Conservation (phyloP, 768 basidiomycete genomes). For the Russula earlei region DNA sequence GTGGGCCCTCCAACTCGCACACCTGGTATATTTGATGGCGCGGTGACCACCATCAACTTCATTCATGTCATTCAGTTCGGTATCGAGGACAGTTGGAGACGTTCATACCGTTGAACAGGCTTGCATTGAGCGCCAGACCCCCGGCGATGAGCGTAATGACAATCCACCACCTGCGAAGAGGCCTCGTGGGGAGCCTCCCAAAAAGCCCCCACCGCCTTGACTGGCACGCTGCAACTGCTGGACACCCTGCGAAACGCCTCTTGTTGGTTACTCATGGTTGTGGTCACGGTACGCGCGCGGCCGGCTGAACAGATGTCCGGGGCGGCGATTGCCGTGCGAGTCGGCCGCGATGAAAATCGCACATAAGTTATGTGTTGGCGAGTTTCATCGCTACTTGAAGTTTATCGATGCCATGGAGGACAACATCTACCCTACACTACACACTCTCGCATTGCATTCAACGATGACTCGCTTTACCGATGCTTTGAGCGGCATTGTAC, state of each 20-base stretch:
- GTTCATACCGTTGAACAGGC: constrained; percentile 85
- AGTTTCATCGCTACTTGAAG: no score
- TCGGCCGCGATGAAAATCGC: neutral
- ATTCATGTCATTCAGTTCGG: neutral
- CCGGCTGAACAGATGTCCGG: neutral
- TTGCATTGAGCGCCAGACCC: constrained; percentile 72
- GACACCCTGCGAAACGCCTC: constrained; percentile 64
- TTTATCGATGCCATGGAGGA: neutral
- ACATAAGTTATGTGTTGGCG: no score
- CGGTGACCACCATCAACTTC: constrained; percentile 98
- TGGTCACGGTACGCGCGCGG: neutral
- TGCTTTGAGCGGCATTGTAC: constrained; percentile 30
- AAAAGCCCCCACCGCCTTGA: constrained; percentile 34
- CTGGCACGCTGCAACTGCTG: constrained; percentile 48
- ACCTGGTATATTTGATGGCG: constrained; percentile 97
- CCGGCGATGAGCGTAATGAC: constrained; percentile 67
- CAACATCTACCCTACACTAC: neutral
- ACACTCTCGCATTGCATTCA: neutral
- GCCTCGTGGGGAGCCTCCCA: constrained; percentile 38
- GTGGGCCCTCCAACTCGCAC: constrained; percentile 19
- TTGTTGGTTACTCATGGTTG: constrained; percentile 46
- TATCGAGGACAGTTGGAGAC: neutral
- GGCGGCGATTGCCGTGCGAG: constrained; percentile 12
- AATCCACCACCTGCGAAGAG: constrained; percentile 66
- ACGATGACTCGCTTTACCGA: constrained; percentile 15